phyloP scores from a whole-genome alignment of 202 grass and related monocot species.

The Zoysia matrella region DNA sequence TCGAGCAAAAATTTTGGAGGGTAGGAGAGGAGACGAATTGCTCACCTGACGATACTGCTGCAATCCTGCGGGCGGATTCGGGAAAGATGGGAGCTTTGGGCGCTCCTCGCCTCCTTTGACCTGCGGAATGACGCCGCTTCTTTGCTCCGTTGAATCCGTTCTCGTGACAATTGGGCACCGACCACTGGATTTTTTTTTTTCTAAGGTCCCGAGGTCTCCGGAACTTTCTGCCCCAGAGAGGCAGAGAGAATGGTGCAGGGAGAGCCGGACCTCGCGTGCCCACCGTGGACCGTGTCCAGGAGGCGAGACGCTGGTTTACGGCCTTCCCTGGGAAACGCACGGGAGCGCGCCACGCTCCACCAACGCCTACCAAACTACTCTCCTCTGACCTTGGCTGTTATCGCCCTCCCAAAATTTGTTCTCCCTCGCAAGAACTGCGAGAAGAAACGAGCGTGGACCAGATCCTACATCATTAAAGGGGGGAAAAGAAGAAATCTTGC shows the following conservation, averaged over 20 bases:
- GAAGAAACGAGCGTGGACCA: neutral
- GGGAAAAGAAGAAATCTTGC: neutral
- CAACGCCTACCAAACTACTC: neutral
- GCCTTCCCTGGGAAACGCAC: neutral
- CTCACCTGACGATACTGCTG: neutral
- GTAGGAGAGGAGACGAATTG: neutral
- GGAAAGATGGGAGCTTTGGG: constrained; percentile 16
- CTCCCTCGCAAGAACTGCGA: neutral
- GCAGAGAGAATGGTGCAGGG: neutral
- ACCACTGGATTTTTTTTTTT: constrained; percentile 44
- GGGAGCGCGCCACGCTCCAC: neutral
- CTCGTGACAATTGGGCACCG: neutral
- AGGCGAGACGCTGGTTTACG: neutral
- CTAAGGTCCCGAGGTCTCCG: neutral
- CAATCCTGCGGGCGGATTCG: constrained; percentile 10
- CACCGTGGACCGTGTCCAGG: constrained; percentile 30
- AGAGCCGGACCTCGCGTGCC: constrained; percentile 11
- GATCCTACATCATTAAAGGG: neutral
- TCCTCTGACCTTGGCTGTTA: neutral
- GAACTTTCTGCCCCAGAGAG: too few relatives aligned
- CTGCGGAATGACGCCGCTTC: constrained; percentile 11
- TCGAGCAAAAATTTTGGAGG: too few relatives aligned
- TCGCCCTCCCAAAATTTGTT: neutral
- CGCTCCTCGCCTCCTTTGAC: constrained; percentile 25
- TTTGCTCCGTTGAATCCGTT: constrained; percentile 21